A percentile compares a stretch with the other conserved stretches of the same genome.
phyloP scores from a whole-genome alignment of 129 eudicot genomes.

The Flaveria trinervia region DNA sequence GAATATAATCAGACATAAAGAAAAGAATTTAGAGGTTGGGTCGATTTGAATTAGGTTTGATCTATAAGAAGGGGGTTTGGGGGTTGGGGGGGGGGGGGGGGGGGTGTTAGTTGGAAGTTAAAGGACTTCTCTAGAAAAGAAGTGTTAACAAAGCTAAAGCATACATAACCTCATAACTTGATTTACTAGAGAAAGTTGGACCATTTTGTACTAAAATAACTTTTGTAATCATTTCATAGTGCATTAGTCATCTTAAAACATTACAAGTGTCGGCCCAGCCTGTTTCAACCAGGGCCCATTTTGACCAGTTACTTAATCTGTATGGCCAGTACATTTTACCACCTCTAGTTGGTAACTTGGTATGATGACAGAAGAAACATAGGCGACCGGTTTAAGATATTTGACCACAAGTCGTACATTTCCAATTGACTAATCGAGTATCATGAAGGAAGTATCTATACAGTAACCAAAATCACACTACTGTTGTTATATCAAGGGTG shows the following conservation, averaged over 20 bases:
- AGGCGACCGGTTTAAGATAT: neutral
- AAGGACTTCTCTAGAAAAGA: neutral
- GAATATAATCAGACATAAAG: constrained; percentile 1
- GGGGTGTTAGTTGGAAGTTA: too few relatives aligned
- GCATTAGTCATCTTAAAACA: neutral
- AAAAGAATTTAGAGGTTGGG: neutral
- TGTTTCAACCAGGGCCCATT: neutral
- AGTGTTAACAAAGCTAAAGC: neutral
- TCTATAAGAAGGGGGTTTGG: neutral
- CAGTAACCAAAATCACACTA: neutral
- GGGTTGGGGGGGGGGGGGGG: too few relatives aligned
- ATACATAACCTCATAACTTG: neutral
- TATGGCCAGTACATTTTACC: neutral
- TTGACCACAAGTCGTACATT: constrained; percentile 4
- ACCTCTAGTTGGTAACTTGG: neutral
- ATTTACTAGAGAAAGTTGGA: neutral
- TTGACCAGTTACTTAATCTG: neutral
- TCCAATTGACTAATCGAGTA: too few relatives aligned
- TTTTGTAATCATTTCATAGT: neutral
- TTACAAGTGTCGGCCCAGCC: too few relatives aligned
- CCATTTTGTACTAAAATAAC: neutral
- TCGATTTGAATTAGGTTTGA: neutral
- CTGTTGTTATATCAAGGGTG: constrained; percentile 3
- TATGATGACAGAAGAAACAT: neutral
- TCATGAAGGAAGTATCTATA: constrained; percentile 8